A percentile compares a stretch with the other conserved stretches of the same genome.
phyloP scores from a whole-genome alignment of 2,329 filamentous ascomycete genomes.

The Alternaria infectoria region DNA sequence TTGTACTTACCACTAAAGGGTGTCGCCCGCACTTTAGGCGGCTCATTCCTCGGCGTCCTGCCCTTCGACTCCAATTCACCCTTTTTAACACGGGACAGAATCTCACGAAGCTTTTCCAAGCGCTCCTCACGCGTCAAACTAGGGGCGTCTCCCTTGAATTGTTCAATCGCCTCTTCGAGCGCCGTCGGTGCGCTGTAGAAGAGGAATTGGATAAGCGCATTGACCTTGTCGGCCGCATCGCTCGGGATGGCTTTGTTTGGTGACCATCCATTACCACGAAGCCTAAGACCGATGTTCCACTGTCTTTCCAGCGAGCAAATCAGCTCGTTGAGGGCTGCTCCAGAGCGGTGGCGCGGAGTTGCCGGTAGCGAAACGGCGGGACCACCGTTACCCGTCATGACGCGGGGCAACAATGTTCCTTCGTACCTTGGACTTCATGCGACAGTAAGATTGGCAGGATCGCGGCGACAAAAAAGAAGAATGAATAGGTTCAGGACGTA shows the following conservation, averaged over 20 bases:
- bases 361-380: slow-evolving; percentile 4
- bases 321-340: slow-evolving; percentile 21
- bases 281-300: slow-evolving; percentile 28
- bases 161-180: slow-evolving; percentile 21
- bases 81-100: slow-evolving; percentile 13
- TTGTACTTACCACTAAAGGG: slow-evolving; percentile 17
- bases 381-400: slow-evolving; percentile 6
- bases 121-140: not conserved
- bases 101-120: slow-evolving; percentile 15
- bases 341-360: slow-evolving; percentile 23
- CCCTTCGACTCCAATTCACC: not conserved
- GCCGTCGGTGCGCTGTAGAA: slow-evolving; percentile 19
- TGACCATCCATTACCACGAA: slow-evolving; percentile 25
- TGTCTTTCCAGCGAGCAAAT: slow-evolving; percentile 27
- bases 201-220: slow-evolving; percentile 22
- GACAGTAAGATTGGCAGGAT: not conserved
- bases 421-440: not conserved
- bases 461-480: not conserved
- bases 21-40: slow-evolving; percentile 8
- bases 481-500: not conserved
- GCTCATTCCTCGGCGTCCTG: slow-evolving; percentile 4
- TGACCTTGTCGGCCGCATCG: slow-evolving; percentile 19
- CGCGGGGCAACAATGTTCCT: slow-evolving; percentile 4
- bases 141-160: slow-evolving; percentile 22
- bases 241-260: slow-evolving; percentile 16